Evolutionary conservation across 441 rosid genomes (phyloP).

Genomic region (Populus hybrid): DNA sequence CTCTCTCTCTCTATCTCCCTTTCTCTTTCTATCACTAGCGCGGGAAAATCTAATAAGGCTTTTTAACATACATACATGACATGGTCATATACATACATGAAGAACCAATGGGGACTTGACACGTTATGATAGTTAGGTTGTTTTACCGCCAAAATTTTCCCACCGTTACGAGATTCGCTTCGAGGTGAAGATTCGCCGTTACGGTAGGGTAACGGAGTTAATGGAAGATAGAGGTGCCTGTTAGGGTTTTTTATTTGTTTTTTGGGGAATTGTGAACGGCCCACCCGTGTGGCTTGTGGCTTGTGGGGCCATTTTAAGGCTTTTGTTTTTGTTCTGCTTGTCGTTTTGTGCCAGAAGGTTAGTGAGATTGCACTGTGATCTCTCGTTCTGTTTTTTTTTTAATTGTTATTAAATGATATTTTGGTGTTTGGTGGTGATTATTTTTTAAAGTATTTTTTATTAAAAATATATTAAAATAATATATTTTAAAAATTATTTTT

Average conservation of each 20-base stretch:
- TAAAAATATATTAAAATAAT: too few relatives aligned
- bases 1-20: constrained; percentile 20
- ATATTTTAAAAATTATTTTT: too few relatives aligned
- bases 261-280: constrained; percentile 10
- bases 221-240: not conserved
- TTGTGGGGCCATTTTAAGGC: not conserved
- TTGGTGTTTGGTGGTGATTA: too few relatives aligned
- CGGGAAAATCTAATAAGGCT: constrained; percentile 63
- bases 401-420: too few relatives aligned
- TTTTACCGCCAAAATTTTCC: constrained; percentile 62
- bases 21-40: constrained; percentile 37
- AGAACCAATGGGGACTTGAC: constrained; percentile 24
- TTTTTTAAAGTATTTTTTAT: too few relatives aligned
- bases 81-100: constrained; percentile 22
- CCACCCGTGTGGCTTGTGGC: constrained; percentile 5
- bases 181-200: constrained; percentile 39
- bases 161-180: constrained; percentile 46
- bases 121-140: constrained; percentile 27
- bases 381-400: not conserved
- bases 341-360: not conserved
- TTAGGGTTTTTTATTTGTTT: not conserved
- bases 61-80: constrained; percentile 26
- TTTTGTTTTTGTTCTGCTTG: not conserved
- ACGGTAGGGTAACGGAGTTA: constrained; percentile 11
- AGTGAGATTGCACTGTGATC: too few relatives aligned